Evolutionary conservation across 192 early-diverging fungal species (phyloP), one percentile per base, ranked within the genome.

Genomic region (Rhizophagus sp.): DNA sequence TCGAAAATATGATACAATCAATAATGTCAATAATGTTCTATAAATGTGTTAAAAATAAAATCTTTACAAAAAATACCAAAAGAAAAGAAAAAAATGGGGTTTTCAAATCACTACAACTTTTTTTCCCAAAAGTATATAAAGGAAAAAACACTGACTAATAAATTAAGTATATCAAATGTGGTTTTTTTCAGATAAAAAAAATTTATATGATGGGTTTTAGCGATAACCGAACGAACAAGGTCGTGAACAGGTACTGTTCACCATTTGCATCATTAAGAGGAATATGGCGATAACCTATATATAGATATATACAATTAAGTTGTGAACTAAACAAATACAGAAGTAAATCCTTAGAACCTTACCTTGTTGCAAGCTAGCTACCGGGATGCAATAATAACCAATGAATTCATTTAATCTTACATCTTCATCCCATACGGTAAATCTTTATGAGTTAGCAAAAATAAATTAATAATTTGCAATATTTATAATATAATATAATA

Each of bases 241-340:
- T 89, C 19, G 89, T 90, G 78, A 92, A 93, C 34, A 88, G 83
- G 30, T 91, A 85, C 27, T 86, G 85, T 49, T 93, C 91, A 25
- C 93, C 93, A 36, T 88, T 85, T 36, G 84, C 49, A 80, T 91
- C 89, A 44, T 91, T 85, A 22, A 94, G 79, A 25, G 88, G 92
- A 24, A 92, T 86, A 75, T 94, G 92, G 2, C 93, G 89, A 66
- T 94, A 94, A 1, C 92, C 92, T 85, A 81, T 62, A 13, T 24
- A 33, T 36, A 78, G 8, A 57, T 52, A 25, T 24, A 33, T 44
- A 19, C 19, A 41, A 19, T 65, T 11, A 39, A 5, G 6, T 25
- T 2, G n/a, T 69, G 15, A 15, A 57, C 15, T 19, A 57, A 57
- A 57, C 15, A 19, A 57, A 57, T 57, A 5, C 4, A 57, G 17